Evolutionary conservation across 2,329 filamentous ascomycete genomes (phyloP).

Genomic region (Cladosporium halotolerans): DNA sequence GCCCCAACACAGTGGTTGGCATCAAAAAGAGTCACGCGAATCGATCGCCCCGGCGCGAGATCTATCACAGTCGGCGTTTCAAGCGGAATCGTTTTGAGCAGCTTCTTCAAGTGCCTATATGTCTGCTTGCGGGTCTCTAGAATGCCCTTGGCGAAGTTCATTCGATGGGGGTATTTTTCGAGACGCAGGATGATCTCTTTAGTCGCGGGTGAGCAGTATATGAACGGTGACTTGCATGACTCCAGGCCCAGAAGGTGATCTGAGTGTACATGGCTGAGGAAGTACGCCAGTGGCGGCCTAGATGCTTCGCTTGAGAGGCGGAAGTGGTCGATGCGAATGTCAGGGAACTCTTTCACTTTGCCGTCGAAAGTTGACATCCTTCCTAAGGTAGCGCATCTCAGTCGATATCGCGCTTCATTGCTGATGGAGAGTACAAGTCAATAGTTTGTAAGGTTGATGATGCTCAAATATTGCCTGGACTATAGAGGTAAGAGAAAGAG

Average conservation of each 20-base stretch:
- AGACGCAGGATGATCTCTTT: conserved; percentile 71
- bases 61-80: conserved; percentile 74
- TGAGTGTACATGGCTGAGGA: conserved; percentile 87
- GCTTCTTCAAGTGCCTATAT: conserved; percentile 66
- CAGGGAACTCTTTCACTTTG: conserved; percentile 67
- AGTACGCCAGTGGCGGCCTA: conserved; percentile 66
- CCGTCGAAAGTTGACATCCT: conserved; percentile 74
- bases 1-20: conserved; percentile 88
- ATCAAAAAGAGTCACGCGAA: conserved; percentile 79
- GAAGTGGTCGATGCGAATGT: conserved; percentile 81
- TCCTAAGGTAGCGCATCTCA: neutral
- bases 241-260: conserved; percentile 83
- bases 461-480: neutral
- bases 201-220: conserved; percentile 85
- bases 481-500: too few species aligned
- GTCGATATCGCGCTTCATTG: neutral
- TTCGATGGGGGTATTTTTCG: conserved; percentile 69
- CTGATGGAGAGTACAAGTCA: neutral
- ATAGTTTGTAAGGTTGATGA: neutral
- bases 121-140: conserved; percentile 67
- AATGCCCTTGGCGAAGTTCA: conserved; percentile 74
- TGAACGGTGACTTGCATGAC: conserved; percentile 67
- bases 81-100: conserved; percentile 74
- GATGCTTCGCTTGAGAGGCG: conserved; percentile 46
- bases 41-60: conserved; percentile 58